phyloP scores from a whole-genome alignment of 2,329 filamentous ascomycete genomes.

The Curvularia eragrostidis region DNA sequence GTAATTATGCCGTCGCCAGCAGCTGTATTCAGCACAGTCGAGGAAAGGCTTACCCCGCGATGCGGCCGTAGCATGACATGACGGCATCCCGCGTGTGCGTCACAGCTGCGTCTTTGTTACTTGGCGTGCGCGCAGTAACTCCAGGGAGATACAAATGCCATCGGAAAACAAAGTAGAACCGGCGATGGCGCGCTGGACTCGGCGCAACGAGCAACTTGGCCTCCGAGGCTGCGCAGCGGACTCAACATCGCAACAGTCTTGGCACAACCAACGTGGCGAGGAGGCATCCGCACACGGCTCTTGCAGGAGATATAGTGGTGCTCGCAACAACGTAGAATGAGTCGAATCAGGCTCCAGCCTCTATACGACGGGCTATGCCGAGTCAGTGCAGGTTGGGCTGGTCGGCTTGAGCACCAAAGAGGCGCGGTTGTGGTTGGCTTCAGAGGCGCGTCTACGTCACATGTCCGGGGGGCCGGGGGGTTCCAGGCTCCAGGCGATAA shows the following conservation, averaged over 20 bases:
- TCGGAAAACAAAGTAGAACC: not conserved
- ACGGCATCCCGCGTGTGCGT: not conserved
- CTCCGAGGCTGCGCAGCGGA: not conserved
- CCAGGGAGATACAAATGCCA: not conserved
- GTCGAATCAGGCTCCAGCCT: not conserved
- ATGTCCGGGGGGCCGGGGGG: conserved; percentile 4
- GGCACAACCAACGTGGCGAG: not conserved
- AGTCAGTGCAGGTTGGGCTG: conserved; percentile 12
- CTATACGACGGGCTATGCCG: not conserved
- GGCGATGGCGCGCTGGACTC: not conserved
- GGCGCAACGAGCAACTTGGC: not conserved
- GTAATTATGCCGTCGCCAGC: not conserved
- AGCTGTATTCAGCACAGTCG: conserved; percentile 4
- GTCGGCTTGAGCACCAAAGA: conserved; percentile 23
- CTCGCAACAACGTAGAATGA: not conserved
- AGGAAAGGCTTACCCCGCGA: conserved; percentile 16
- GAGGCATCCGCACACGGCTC: not conserved
- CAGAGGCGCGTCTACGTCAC: conserved; percentile 15
- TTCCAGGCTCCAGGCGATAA: conserved; percentile 34
- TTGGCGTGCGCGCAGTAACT: not conserved
- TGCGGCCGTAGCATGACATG: conserved; percentile 20
- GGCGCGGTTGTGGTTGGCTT: conserved; percentile 15
- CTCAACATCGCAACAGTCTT: not conserved
- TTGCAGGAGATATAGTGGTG: not conserved
- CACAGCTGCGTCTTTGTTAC: not conserved